Base-by-base conservation (phyloP, 1,284 basidiomycete genomes). In the Marasmius fiardii region DNA sequence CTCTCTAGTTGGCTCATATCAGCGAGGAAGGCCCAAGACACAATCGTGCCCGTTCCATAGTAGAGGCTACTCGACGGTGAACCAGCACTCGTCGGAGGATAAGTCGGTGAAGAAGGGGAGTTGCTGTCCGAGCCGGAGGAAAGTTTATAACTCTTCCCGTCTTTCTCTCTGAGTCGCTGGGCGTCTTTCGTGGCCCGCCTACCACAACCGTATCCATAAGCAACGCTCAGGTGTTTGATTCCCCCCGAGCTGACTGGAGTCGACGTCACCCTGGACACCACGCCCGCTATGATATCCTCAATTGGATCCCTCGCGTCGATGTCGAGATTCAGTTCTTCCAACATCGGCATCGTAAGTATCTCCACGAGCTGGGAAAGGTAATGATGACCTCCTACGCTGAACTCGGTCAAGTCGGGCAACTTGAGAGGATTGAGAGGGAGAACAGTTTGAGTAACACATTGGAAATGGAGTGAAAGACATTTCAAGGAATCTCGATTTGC, bases 251-350 rank as follows among this genome's bases (percentile, higher is more conserved):
- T 71, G 31, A 75, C 73, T 1, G 84, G 86, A 1, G 28, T 18
- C 21, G 44, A 35, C 21, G 33, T 45, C 28, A 52, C 52, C 34
- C 88, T 80, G 14, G 74, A 65, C 34, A 87, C 72, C 24, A 90
- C 76, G 48, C 74, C 73, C 10, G 77, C 73, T 54, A 90, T 81
- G 16, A 76, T 76, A 43, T 89, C 86, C 63, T 89, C 88, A 55
- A 88, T 76, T 0, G 85, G 79, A 58, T 88, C 85, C 34, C 86
- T 78, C 0, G 80, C 75, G 65, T 88, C 86, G 58, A 88, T 79
- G 65, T 88, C 85, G 52, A 89, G 70, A 4, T 75, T 79, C 11
- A 90, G 76, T 16, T 73, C 67, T 21, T 77, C 76, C 35, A 90
- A 71, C 1, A 68, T 63, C 0, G 88, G 88, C 8, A 84, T 70